Percentiles rank a stretch among this genome's conserved stretches.
phyloP scores from a whole-genome alignment of 1,284 basidiomycete genomes.

The Crocinoboletus sp. region DNA sequence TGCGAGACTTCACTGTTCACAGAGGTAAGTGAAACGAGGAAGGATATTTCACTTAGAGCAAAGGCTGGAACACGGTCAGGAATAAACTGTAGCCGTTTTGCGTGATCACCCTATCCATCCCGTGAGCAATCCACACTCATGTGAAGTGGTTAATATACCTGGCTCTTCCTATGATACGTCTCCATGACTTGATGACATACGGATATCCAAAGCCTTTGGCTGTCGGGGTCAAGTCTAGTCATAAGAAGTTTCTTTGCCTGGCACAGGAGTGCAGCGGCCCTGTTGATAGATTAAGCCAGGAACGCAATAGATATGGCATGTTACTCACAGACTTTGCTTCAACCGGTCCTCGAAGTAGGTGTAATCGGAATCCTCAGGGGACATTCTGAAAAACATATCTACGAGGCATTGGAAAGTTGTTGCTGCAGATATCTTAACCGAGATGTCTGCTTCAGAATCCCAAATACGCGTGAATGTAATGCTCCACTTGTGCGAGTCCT shows the following conservation, averaged over 20 bases:
- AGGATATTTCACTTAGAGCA: constrained; percentile 63
- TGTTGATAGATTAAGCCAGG: constrained; percentile 26
- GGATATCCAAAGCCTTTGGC: constrained; percentile 64
- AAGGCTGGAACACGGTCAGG: constrained; percentile 55
- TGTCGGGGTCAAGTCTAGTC: constrained; percentile 52
- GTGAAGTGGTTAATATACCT: constrained; percentile 34
- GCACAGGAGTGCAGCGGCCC: constrained; percentile 52
- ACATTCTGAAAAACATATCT: constrained; percentile 42
- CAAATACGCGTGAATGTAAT: constrained; percentile 48
- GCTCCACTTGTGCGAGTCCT: constrained; percentile 44
- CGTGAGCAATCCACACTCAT: constrained; percentile 5
- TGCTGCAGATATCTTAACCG: constrained; percentile 57
- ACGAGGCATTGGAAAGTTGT: constrained; percentile 46
- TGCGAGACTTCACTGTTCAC: constrained; percentile 61
- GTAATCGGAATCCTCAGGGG: constrained; percentile 36
- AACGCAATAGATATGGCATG: not conserved
- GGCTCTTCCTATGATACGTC: constrained; percentile 45
- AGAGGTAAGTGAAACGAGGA: constrained; percentile 66
- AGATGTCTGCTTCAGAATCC: constrained; percentile 56
- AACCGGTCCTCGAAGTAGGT: constrained; percentile 36
- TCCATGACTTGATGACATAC: constrained; percentile 57
- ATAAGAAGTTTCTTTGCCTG: constrained; percentile 56
- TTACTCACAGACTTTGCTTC: constrained; percentile 28
- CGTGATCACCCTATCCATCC: constrained; percentile 37
- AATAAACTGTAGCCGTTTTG: constrained; percentile 46